Base-by-base conservation (phyloP, 495 filamentous ascomycete species). In the Bathelium albidoporum region DNA sequence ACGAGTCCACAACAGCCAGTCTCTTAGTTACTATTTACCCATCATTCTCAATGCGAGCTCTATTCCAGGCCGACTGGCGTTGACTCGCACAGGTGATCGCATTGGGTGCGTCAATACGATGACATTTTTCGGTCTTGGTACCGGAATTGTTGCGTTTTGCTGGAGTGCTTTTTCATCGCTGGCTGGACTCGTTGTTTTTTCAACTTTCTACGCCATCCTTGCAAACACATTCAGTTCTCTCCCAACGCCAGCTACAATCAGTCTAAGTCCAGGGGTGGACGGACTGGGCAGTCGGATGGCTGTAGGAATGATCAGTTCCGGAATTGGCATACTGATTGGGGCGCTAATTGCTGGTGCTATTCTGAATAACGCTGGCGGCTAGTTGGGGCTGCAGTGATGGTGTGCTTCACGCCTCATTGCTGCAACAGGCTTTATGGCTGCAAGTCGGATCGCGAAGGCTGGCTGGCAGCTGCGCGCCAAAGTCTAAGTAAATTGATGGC, bases 151-250 rank as follows among this genome's bases (percentile, higher is more conserved):
- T 14, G 34, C 34, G 14, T 39, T 5, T 14, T 39, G 34, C 14
- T 39, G 34, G 34, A 39, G 5, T 39, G 34, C 34, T 5, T 5
- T 39, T 39, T 5, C 34, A 14, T 39, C 34, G 5, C 14, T 14
- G 14, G 5, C 34, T 14, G 34, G 34, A 5, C 34, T 39, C 20
- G 66, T 83, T 29, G 73, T 90, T 0, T 90, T 86, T 65, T 87
- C 86, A 14, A 84, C 87, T 72, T 85, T 84, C 65, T 86, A 85
- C 0, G 87, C 87, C 16, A 81, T 81, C 0, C 84, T 89, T 44
- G 85, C 89, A 14, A 83, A 80, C 26, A 70, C 89, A 14, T 82
- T 82, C 0, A 83, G 85, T 0, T 82, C 82, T 4, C 14, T 39
- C 5, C 34, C 34, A 39, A 80, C 84, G 11, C 76, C 87, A 65